These are phyloP conservation scores for Leccinum barrowsii DNA, from an alignment of 768 basidiomycete species.

Conservation along the genomic window DNA sequence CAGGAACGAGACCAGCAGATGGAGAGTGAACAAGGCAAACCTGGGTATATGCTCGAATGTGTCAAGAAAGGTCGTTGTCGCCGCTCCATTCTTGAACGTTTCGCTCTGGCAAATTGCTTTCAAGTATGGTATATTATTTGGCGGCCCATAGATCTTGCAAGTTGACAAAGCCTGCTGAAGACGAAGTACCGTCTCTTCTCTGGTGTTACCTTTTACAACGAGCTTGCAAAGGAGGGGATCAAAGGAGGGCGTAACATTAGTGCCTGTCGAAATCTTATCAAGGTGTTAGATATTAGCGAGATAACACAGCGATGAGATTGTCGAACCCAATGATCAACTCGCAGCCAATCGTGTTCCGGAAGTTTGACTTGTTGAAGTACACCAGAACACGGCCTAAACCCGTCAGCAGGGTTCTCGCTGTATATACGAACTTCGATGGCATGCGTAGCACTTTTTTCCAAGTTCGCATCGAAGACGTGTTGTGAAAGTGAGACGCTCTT, in stretches of 20 bases:
- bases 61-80: constrained; percentile 49
- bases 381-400: constrained; percentile 58
- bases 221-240: constrained; percentile 62
- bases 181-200: constrained; percentile 44
- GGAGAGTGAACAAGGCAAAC: constrained; percentile 24
- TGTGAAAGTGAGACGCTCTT: constrained; percentile 36
- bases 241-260: constrained; percentile 48
- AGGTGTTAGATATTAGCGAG: neutral
- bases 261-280: constrained; percentile 46
- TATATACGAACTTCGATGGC: constrained; percentile 60
- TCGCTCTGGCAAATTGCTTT: constrained; percentile 39
- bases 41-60: constrained; percentile 39
- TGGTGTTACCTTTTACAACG: constrained; percentile 45
- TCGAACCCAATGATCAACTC: constrained; percentile 59
- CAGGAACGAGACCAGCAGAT: neutral
- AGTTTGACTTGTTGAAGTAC: constrained; percentile 55
- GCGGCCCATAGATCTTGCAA: constrained; percentile 50
- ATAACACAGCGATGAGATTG: constrained; percentile 1
- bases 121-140: constrained; percentile 57
- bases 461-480: constrained; percentile 30
- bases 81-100: constrained; percentile 39
- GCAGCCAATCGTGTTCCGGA: constrained; percentile 44
- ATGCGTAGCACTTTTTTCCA: constrained; percentile 22
- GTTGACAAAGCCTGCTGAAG: constrained; percentile 38
- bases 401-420: constrained; percentile 56